Evolutionary conservation across 225 moss, liverwort and hornwort genomes (phyloP).

Genomic region (Climacium dendroides): DNA sequence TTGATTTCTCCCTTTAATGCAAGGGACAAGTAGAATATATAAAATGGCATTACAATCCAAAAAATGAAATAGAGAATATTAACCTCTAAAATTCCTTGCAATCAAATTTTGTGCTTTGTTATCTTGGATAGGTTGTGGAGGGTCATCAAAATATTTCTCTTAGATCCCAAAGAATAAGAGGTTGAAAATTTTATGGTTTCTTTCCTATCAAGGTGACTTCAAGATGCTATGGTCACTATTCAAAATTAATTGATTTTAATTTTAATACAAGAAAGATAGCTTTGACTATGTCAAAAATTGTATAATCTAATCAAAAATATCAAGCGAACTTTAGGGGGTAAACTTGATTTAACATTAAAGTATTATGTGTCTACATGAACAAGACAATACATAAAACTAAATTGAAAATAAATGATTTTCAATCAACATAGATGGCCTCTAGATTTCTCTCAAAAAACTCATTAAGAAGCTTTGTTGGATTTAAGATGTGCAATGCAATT

Average conservation of each 20-base stretch:
- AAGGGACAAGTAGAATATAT: neutral
- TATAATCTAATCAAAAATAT: too few species aligned
- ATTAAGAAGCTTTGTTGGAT: too few species aligned
- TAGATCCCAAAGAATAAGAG: neutral
- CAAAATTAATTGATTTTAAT: too few species aligned
- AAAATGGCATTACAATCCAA: neutral
- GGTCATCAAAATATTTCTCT: too few species aligned
- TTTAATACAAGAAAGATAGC: too few species aligned
- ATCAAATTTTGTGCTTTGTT: neutral
- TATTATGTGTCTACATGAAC: neutral
- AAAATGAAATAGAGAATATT: neutral
- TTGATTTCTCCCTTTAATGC: neutral
- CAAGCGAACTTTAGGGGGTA: too few species aligned
- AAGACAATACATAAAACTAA: neutral
- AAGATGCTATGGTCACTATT: neutral
- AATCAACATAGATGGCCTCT: too few species aligned
- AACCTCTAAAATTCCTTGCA: neutral
- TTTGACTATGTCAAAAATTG: too few species aligned
- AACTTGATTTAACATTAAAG: neutral
- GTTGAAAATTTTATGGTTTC: accelerated
- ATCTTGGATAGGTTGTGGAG: accelerated
- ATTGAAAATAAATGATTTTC: too few species aligned
- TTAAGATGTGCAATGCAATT: too few species aligned
- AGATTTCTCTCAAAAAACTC: too few species aligned
- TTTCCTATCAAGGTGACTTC: neutral